Evolutionary conservation across 2,329 filamentous ascomycete genomes (phyloP).

Genomic region (Pyricularia pennisetigena): DNA sequence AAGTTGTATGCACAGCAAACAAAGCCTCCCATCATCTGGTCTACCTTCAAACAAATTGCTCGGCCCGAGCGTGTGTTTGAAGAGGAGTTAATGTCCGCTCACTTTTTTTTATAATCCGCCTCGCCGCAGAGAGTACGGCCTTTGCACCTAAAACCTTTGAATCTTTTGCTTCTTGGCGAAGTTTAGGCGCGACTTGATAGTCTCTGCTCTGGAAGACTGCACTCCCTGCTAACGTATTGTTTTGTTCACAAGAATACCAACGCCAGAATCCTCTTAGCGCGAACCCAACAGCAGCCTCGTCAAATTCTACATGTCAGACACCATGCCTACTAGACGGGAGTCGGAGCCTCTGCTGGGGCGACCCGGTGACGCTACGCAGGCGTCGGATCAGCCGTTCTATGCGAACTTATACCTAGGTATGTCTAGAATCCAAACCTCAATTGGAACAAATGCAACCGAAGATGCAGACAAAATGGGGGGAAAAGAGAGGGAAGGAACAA

Average conservation of each 20-base stretch:
- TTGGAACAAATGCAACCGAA: too few relatives aligned
- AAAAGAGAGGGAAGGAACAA: not conserved
- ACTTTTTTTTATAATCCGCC: not conserved
- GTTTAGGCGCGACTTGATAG: not conserved
- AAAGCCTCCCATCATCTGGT: not conserved
- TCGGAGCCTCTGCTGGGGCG: conserved; percentile 62
- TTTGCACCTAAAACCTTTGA: not conserved
- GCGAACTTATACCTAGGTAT: conserved; percentile 68
- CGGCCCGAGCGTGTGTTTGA: not conserved
- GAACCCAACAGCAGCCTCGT: not conserved
- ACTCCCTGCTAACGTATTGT: not conserved
- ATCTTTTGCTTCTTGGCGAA: not conserved
- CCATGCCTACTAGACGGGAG: conserved; percentile 29
- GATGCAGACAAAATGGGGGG: not conserved
- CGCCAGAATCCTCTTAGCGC: not conserved
- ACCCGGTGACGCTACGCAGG: conserved; percentile 65
- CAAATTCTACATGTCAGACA: conserved; percentile 6
- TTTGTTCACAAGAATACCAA: not conserved
- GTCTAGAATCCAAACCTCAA: too few relatives aligned
- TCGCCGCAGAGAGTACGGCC: not conserved
- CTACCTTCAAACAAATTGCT: not conserved
- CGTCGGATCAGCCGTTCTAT: conserved; percentile 50
- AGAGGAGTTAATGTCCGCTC: not conserved
- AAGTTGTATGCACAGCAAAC: not conserved
- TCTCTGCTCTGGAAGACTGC: not conserved